These are phyloP conservation scores for Kandelia obovata DNA, from an alignment of 345 rosid species.

Conservation along the genomic window DNA sequence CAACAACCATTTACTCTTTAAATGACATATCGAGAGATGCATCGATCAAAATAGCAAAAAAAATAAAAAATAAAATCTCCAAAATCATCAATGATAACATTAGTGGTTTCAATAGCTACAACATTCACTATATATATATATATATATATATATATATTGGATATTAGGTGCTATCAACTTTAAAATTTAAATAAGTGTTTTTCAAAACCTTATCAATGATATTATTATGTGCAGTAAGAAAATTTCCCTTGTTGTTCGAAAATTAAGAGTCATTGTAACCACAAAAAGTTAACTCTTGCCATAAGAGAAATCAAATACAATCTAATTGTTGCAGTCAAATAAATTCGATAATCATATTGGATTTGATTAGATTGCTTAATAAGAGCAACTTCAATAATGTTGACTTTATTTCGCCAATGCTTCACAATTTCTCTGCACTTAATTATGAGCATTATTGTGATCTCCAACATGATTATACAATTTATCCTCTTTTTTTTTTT, in stretches of 20 bases:
- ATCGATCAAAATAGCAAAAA: slow-evolving; percentile 10
- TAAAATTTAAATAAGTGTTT: not conserved
- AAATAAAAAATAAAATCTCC: not conserved
- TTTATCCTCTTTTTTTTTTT: slow-evolving; percentile 3
- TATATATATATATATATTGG: not conserved
- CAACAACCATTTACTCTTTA: not conserved
- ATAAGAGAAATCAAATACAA: not conserved
- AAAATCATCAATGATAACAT: slow-evolving; percentile 9
- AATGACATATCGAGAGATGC: not conserved
- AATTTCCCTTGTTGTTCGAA: slow-evolving; percentile 2
- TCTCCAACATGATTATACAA: slow-evolving; percentile 5
- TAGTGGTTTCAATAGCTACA: not conserved
- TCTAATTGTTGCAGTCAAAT: slow-evolving; percentile 1
- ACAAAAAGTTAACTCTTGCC: slow-evolving; percentile 5
- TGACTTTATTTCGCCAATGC: slow-evolving; percentile 4
- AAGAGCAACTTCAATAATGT: not conserved
- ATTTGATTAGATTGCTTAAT: not conserved
- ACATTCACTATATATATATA: not conserved
- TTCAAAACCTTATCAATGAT: not conserved
- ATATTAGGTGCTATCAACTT: not conserved
- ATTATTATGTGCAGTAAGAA: not conserved
- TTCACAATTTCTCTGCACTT: not conserved
- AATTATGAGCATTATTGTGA: not conserved
- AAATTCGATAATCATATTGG: not conserved
- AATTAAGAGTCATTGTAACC: slow-evolving; percentile 10